Percentiles rank a stretch among this genome's conserved stretches.
Evolutionary conservation across 2,329 filamentous ascomycete species (phyloP).

Genomic region (Diaporthe aspalathi): DNA sequence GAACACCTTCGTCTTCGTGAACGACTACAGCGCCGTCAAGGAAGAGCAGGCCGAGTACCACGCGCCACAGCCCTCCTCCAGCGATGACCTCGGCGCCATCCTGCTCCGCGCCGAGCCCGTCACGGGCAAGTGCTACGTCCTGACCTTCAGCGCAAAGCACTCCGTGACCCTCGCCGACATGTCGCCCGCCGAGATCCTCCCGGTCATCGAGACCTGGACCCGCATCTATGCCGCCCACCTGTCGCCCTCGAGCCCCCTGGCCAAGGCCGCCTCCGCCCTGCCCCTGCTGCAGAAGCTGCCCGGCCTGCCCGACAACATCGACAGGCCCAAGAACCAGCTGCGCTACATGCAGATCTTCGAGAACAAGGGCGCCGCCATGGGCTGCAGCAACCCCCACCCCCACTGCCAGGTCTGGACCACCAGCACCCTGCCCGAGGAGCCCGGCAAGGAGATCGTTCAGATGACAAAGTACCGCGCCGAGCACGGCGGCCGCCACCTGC

Average conservation of each 20-base stretch:
- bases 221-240: constrained; percentile 87
- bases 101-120: constrained; percentile 87
- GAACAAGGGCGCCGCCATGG: constrained; percentile 98
- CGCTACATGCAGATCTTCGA: constrained; percentile 99
- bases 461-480: constrained; percentile 81
- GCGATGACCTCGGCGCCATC: constrained; percentile 74
- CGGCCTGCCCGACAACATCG: constrained; percentile 51
- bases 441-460: constrained; percentile 80
- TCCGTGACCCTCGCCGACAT: constrained; percentile 95
- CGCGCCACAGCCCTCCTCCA: constrained; percentile 48
- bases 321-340: constrained; percentile 78
- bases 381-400: constrained; percentile 97
- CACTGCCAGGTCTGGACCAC: constrained; percentile 98
- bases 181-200: constrained; percentile 78
- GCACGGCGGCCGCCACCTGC: constrained; percentile 78
- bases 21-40: constrained; percentile 97
- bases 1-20: constrained; percentile 92
- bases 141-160: constrained; percentile 93
- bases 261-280: constrained; percentile 52
- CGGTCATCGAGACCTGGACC: constrained; percentile 91
- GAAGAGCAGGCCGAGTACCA: constrained; percentile 87
- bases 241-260: constrained; percentile 76
- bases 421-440: constrained; percentile 90
- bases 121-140: constrained; percentile 95
- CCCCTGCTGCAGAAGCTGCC: constrained; percentile 52